A percentile compares a stretch with the other conserved stretches of the same genome.
Evolutionary conservation across 73 alveolate genomes (phyloP).

Genomic region (Paramecium sonneborni): DNA sequence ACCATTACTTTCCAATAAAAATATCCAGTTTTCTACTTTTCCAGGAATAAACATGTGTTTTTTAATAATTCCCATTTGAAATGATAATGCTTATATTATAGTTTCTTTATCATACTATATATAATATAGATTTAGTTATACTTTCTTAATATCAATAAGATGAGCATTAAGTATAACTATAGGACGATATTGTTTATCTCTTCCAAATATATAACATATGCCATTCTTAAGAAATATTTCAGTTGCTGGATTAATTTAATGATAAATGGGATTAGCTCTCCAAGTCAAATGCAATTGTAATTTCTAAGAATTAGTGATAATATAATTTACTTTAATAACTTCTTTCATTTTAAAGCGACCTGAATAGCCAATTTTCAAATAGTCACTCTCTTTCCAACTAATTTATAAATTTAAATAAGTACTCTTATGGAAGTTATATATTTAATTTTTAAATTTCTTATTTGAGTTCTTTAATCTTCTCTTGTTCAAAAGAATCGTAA

Average conservation of each 20-base stretch:
- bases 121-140: not conserved
- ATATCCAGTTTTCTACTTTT: conserved; percentile 67
- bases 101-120: conserved; percentile 56
- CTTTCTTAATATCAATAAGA: conserved; percentile 41
- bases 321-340: conserved; percentile 49
- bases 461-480: conserved; percentile 51
- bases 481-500: conserved; percentile 52
- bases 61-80: conserved; percentile 55
- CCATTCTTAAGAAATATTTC: conserved; percentile 51
- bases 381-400: conserved; percentile 65
- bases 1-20: conserved; percentile 59
- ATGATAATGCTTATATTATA: conserved; percentile 51
- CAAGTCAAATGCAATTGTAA: conserved; percentile 22
- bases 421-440: conserved; percentile 53
- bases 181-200: conserved; percentile 68
- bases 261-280: conserved; percentile 59
- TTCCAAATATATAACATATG: conserved; percentile 49
- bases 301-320: not conserved
- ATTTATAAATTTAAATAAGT: not conserved
- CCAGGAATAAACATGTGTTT: conserved; percentile 60
- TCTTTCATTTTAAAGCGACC: conserved; percentile 65
- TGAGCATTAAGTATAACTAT: conserved; percentile 54
- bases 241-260: not conserved
- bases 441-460: conserved; percentile 45
- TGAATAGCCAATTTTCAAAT: conserved; percentile 57